Base-by-base conservation (phyloP, 495 filamentous ascomycete genomes). In the Xylaria intraflava region DNA sequence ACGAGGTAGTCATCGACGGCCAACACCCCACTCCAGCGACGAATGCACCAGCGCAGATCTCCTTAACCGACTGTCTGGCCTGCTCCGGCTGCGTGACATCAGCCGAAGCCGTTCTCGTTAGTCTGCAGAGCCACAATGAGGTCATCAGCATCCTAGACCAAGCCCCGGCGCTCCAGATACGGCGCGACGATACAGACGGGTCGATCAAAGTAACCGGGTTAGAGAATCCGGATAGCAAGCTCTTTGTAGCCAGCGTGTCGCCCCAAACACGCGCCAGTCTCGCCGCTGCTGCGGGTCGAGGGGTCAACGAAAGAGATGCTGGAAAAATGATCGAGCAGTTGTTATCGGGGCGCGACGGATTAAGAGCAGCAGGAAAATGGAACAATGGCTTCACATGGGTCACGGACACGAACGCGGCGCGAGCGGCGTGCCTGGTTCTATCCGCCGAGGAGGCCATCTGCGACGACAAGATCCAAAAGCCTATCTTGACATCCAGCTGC, bases 81-180 rank as follows among this genome's bases (percentile, higher is more conserved):
- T 98, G 93, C 67, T 96, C 93, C 20, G 93, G 93, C 43, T 98
- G 93, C 69, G 94, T 98, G 17, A 98, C 93, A 3, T 95, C 90
- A 11, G 93, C 94, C 17, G 93, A 98, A 69, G 93, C 93, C 4
- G 88, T 98, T 11, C 79, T 98, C 24, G 89, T 98, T 42, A 89
- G 85, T 23, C 75, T 97, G 45, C 93, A 98, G 68, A 92, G 87
- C 45, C 93, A 97, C 68, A 76, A 81, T 12, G 93, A 98, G 67
- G 91, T 97, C 6, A 81, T 98, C 12, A 82, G 79, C 55, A 83
- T 85, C 1, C 80, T 98, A 11, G 87, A 95, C 60, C 71, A 79
- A 2, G 74, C 83, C 41, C 82, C 80, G 2, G 75, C 73, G 44
- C 67, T 79, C 55, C 76, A 63, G 35, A 71, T 68, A 53, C 60